Percentiles rank a stretch among this genome's conserved stretches.
phyloP scores from a whole-genome alignment of 352 stramenopile species.

The Pythium graminicola region DNA sequence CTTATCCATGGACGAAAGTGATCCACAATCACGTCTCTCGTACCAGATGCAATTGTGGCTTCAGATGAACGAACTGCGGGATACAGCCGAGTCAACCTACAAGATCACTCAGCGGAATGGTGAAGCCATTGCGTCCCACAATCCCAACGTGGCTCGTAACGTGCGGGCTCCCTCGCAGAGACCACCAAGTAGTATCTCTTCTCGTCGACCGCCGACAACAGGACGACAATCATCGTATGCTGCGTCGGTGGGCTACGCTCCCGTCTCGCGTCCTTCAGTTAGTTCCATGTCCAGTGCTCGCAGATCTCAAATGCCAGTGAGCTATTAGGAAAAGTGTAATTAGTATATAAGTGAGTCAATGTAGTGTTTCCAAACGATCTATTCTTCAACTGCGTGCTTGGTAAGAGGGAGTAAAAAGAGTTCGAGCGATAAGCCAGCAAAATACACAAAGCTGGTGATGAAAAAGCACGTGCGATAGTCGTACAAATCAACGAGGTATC shows the following conservation, averaged over 20 bases:
- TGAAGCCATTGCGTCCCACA: conserved; percentile 35
- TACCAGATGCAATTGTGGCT: conserved; percentile 66
- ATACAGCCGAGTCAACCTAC: conserved; percentile 57
- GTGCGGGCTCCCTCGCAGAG: conserved; percentile 17
- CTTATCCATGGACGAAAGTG: not conserved
- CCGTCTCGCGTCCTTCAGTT: not conserved
- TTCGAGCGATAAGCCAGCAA: conserved; percentile 47
- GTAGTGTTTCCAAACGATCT: not conserved
- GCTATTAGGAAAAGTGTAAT: not conserved
- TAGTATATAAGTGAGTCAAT: not conserved
- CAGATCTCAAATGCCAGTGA: not conserved
- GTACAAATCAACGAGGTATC: conserved; percentile 71
- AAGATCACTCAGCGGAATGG: conserved; percentile 53
- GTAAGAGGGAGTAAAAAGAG: conserved; percentile 64
- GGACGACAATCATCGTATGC: not conserved
- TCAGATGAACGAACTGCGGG: conserved; percentile 68
- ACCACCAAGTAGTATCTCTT: conserved; percentile 5
- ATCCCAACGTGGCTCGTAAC: conserved; percentile 8
- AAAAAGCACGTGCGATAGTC: conserved; percentile 76
- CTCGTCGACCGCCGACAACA: not conserved
- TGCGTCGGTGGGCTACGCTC: not conserved
- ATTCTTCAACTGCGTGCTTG: conserved; percentile 47
- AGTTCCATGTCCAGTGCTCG: not conserved
- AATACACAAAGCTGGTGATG: conserved; percentile 73
- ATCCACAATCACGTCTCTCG: too few species aligned